Conservation (phyloP, 2,329 filamentous ascomycete species). For the Dactylonectria estremocensis region DNA sequence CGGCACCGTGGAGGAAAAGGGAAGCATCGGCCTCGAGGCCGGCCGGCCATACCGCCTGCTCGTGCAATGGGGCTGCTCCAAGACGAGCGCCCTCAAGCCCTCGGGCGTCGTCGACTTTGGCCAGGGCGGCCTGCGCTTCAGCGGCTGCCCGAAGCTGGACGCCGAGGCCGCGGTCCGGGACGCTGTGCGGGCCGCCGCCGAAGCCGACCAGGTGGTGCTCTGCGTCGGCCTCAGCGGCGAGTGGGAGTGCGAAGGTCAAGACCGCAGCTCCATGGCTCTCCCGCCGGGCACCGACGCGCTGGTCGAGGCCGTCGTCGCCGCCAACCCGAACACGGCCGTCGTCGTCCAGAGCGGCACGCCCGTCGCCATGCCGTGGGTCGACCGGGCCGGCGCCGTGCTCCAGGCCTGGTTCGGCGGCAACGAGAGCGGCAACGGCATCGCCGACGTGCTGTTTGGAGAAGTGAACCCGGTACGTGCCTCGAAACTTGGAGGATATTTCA, state of each 20-base stretch:
- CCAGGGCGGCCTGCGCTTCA: conserved; percentile 32
- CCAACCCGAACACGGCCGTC: conserved; percentile 33
- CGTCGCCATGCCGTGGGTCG: conserved; percentile 37
- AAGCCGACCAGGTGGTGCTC: conserved; percentile 35
- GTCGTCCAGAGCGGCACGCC: conserved; percentile 39
- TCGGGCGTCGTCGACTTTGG: conserved; percentile 35
- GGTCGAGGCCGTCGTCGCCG: conserved; percentile 30
- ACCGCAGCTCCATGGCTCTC: conserved; percentile 35
- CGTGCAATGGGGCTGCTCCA: conserved; percentile 33
- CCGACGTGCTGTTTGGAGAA: conserved; percentile 37
- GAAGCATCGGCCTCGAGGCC: conserved; percentile 30
- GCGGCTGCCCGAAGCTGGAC: conserved; percentile 35
- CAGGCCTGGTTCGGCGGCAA: conserved; percentile 41
- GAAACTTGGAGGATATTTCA: not conserved
- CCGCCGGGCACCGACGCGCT: conserved; percentile 33
- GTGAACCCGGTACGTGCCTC: conserved; percentile 32
- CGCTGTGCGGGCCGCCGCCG: conserved; percentile 31
- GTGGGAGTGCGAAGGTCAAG: conserved; percentile 37
- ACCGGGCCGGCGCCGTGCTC: conserved; percentile 23
- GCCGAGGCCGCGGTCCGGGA: conserved; percentile 23
- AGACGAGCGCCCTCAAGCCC: conserved; percentile 27
- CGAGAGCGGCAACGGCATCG: conserved; percentile 38
- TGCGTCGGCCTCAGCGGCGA: conserved; percentile 36
- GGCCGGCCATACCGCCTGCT: conserved; percentile 31
- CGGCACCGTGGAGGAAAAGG: conserved; percentile 52